These are phyloP conservation scores for Pichia sp. DNA, from an alignment of 1,139 yeast genomes.

Conservation along the genomic window DNA sequence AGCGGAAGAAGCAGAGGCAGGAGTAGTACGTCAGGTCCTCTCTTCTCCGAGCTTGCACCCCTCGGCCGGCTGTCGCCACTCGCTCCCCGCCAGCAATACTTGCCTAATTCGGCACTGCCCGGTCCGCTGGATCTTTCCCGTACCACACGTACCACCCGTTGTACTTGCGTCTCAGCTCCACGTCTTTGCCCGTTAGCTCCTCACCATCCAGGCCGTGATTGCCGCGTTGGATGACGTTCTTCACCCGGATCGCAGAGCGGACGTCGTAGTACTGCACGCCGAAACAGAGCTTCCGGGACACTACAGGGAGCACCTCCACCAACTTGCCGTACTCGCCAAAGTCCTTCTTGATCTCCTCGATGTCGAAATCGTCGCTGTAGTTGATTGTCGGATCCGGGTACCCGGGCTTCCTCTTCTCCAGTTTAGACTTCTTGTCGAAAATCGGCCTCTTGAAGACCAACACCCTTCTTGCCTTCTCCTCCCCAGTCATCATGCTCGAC, in stretches of 20 bases:
- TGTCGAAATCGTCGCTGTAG: slow-evolving; percentile 35
- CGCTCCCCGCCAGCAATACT: no score
- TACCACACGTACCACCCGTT: slow-evolving; percentile 61
- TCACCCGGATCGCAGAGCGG: slow-evolving; percentile 61
- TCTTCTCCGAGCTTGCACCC: no score
- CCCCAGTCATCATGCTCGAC: slow-evolving; percentile 21
- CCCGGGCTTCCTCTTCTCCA: slow-evolving; percentile 15
- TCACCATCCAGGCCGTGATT: neutral
- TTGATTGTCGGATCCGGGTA: slow-evolving; percentile 34
- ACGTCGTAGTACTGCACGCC: slow-evolving; percentile 62
- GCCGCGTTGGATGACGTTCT: slow-evolving; percentile 35
- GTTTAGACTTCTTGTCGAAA: slow-evolving; percentile 18
- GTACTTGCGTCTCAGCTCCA: slow-evolving; percentile 44
- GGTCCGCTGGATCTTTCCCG: slow-evolving; percentile 66
- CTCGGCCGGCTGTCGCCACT: neutral
- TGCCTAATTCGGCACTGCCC: slow-evolving; percentile 36
- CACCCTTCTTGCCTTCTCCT: slow-evolving; percentile 30
- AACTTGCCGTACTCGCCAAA: slow-evolving; percentile 58
- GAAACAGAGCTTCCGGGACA: slow-evolving; percentile 62
- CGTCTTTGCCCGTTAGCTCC: slow-evolving; percentile 5
- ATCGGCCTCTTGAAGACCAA: slow-evolving; percentile 32
- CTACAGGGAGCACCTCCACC: slow-evolving; percentile 60
- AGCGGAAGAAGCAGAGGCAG: no score
- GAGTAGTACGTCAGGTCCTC: no score
- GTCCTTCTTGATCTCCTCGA: slow-evolving; percentile 43